Base-by-base conservation (phyloP, 176 grass and related monocot species). In the Rhynchospora pubera region DNA sequence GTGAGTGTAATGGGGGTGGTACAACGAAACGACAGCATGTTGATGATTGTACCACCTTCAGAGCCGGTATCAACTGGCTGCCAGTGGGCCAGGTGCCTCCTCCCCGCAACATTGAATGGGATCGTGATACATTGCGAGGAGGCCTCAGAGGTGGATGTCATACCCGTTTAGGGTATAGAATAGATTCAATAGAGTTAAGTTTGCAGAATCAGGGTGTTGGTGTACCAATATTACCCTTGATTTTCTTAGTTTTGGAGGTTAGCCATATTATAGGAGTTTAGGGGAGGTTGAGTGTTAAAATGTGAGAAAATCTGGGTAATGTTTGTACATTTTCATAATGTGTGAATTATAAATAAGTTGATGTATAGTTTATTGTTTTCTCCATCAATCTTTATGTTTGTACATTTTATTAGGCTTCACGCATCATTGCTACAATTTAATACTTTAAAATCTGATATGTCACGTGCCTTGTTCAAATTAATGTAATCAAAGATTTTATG, bases 1-100 rank as follows among this genome's bases (percentile, higher is more conserved):
- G 94, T 94, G 28, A 97, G 94, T 71, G 92, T 94, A 65, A 89
- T 97, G 67, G 94, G 94, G n/a, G 86, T 94, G 46, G 94, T 97
- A 57, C 86, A 86, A 82, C 88, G 83, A 82, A 93, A 93, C 7
- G 89, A 94, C 24, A 99, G 86, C 21, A 89, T 99, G 63, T 22
- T 99, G 19, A 99, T 91, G 92, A 91, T 99, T 22, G 91, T 99
- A 89, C 79, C 96, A 79, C 92, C 96, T 4, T 84, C 90, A 5
- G 96, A 91, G 68, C 87, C 92, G n/a, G 77, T 91, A 69, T 94
- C 91, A 52, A 98, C 90, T 44, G 89, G 92, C 23, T 98, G 96
- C 84, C 92, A 94, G 69, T 98, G 96, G 96, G 55, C 57, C 53
- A 85, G 86, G 68, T 94, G 92, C 88, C 85, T 93, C 4, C 92